Evolutionary conservation across 352 stramenopile genomes (phyloP).

Genomic region (Globisporangium rhizosaccharum): DNA sequence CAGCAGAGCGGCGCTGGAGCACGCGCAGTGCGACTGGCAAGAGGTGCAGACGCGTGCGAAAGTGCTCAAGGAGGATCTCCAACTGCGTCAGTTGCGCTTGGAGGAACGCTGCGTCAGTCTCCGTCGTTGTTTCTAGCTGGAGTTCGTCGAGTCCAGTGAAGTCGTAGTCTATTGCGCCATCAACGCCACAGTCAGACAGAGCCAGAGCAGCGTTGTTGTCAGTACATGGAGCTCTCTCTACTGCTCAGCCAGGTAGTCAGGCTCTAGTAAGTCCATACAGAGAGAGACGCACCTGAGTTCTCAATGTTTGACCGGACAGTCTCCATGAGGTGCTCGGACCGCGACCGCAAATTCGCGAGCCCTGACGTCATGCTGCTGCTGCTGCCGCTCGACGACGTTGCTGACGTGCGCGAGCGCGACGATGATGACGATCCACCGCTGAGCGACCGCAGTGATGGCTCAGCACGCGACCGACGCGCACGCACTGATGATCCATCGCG

Average conservation of each 20-base stretch:
- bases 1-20: slow-evolving; percentile 11
- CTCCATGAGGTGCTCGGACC: slow-evolving; percentile 27
- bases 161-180: slow-evolving; percentile 13
- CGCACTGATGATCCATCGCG: neutral
- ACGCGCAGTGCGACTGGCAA: slow-evolving; percentile 41
- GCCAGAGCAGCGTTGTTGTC: neutral
- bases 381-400: neutral
- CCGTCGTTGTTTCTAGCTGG: slow-evolving; percentile 9
- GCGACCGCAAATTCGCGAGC: slow-evolving; percentile 26
- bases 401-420: neutral
- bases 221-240: neutral
- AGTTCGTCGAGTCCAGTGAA: slow-evolving; percentile 13
- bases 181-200: neutral
- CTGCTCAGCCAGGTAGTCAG: too few species aligned
- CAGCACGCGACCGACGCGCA: slow-evolving; percentile 5
- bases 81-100: slow-evolving; percentile 51
- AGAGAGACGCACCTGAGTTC: slow-evolving; percentile 20
- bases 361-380: slow-evolving; percentile 9
- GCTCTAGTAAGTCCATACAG: neutral
- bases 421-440: neutral
- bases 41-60: slow-evolving; percentile 40
- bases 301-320: slow-evolving; percentile 39
- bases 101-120: slow-evolving; percentile 25
- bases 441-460: slow-evolving; percentile 6
- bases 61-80: slow-evolving; percentile 36